Conservation (phyloP, 2,329 filamentous ascomycete genomes). For the Verticillium tricorpus region DNA sequence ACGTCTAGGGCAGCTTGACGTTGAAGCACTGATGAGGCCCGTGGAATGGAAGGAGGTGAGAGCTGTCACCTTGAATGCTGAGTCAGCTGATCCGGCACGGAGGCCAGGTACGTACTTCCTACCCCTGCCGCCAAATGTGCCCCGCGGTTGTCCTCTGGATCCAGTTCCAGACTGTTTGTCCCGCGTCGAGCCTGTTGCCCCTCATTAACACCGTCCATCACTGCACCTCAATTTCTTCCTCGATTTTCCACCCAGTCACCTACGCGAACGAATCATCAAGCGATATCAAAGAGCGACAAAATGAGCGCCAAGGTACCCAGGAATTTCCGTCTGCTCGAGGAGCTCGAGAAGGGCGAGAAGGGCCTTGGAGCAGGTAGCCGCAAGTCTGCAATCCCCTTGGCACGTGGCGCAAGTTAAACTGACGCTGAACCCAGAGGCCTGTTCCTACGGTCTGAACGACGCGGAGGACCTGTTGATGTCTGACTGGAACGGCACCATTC, state of each 20-base stretch:
- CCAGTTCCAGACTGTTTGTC: neutral
- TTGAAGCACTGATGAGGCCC: neutral
- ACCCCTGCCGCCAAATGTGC: neutral
- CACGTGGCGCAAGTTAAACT: neutral
- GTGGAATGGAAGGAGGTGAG: neutral
- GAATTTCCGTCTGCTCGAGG: constrained; percentile 94
- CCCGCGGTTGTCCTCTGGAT: neutral
- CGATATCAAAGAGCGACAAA: constrained; percentile 5
- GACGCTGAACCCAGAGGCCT: constrained; percentile 64
- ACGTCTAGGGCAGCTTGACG: neutral
- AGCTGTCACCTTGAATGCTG: neutral
- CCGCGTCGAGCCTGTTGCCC: neutral
- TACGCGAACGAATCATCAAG: neutral
- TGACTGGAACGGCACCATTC: constrained; percentile 97
- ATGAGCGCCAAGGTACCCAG: constrained; percentile 67
- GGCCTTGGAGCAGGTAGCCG: constrained; percentile 79
- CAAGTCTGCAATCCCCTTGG: constrained; percentile 2
- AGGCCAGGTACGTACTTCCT: neutral
- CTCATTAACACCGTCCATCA: constrained; percentile 7
- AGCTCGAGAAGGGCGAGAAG: constrained; percentile 99
- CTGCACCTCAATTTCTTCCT: constrained; percentile 3
- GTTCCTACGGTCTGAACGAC: constrained; percentile 93
- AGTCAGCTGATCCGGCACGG: neutral
- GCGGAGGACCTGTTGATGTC: constrained; percentile 94
- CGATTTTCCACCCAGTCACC: neutral